Evolutionary conservation across 805 yeast genomes (phyloP), one percentile per base, ranked within the genome.

Genomic region (Yarrowia alimentaria): DNA sequence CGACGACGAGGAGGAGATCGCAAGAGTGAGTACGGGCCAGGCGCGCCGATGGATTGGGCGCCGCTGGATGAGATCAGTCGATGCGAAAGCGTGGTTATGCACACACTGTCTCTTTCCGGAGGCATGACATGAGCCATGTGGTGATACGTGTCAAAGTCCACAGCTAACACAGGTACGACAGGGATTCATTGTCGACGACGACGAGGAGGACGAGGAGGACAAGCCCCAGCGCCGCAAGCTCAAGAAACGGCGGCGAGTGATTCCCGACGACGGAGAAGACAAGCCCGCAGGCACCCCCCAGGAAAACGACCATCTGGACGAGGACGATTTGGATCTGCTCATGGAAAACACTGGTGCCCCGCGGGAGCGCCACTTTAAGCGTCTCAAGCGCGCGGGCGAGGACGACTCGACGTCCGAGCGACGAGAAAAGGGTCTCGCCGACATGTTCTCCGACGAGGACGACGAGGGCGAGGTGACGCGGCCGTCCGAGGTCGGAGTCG

Each of bases 131-230:
- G n/a, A n/a, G n/a, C n/a, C n/a, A n/a, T n/a, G n/a, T n/a, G n/a
- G n/a, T n/a, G n/a, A n/a, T n/a, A n/a, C n/a, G n/a, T n/a, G n/a
- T n/a, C n/a, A n/a, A n/a, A n/a, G n/a, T n/a, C n/a, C n/a, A n/a
- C n/a, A n/a, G n/a, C 50, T 28, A 22, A 43, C 37, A 18, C 53
- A 62, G 64, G 83, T 90, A 32, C 79, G 91, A 40, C 95, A 89
- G 55, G 97, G 96, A 0, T 89, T 91, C 66, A 90, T 91, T 61
- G 97, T 87, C 8, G 96, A 89, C 60, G 96, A 87, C 59, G 95
- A 85, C 53, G 94, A 81, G 16, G 85, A 77, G n/a, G 81, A 74
- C 18, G 81, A 74, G 11, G 81, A 70, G n/a, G 70, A 62, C 32
- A 55, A 35, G 25, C 54, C 45, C 31, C n/a, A n/a, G n/a, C 32